Conservation (phyloP, 208 protist genomes). For the Strigomonas culicis region DNA sequence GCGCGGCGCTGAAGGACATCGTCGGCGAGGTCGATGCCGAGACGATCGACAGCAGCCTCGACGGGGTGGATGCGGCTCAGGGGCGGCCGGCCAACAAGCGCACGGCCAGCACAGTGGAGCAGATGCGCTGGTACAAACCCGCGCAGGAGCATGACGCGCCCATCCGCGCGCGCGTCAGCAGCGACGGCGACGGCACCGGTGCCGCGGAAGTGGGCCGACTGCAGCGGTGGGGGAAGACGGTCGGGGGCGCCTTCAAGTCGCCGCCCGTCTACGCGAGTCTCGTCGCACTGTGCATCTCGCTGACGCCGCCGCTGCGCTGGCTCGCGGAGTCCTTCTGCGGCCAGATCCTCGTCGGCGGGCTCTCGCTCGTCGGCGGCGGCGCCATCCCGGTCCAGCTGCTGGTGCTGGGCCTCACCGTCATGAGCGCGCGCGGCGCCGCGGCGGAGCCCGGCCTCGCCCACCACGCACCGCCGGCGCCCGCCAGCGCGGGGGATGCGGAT, state of each 20-base stretch:
- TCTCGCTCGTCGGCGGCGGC: constrained; percentile 45
- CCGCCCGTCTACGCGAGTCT: constrained; percentile 47
- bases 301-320: constrained; percentile 65
- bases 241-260: constrained; percentile 24
- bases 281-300: constrained; percentile 50
- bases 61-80: too few relatives aligned
- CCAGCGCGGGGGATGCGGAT: not conserved
- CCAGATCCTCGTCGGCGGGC: constrained; percentile 44
- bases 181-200: too few relatives aligned
- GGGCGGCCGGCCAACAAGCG: constrained; percentile 7
- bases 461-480: too few relatives aligned
- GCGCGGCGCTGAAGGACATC: not conserved
- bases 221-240: too few relatives aligned
- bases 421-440: not conserved
- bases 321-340: constrained; percentile 32
- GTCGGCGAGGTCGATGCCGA: constrained; percentile 19
- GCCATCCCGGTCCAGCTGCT: constrained; percentile 46
- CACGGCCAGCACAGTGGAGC: constrained; percentile 26
- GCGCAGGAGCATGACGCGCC: constrained; percentile 19
- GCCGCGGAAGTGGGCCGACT: too few relatives aligned
- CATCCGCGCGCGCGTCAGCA: constrained; percentile 16
- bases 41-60: constrained; percentile 11
- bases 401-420: constrained; percentile 8
- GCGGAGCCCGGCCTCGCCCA: too few relatives aligned
- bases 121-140: constrained; percentile 37